phyloP scores from a whole-genome alignment of 495 filamentous ascomycete species.

The Bombardia bombarda region DNA sequence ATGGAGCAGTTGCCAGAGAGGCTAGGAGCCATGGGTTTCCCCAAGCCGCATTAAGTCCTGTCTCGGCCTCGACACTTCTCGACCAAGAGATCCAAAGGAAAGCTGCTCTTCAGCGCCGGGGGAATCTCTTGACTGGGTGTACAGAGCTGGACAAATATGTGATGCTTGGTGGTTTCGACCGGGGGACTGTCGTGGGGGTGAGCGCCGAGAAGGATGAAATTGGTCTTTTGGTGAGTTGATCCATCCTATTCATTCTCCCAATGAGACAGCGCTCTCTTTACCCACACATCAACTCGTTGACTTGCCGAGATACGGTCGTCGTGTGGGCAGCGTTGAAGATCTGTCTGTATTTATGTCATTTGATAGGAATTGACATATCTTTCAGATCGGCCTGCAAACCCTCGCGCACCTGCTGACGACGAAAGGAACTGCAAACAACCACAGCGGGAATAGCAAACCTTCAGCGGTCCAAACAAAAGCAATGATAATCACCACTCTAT shows the following conservation, averaged over 20 bases:
- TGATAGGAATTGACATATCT: neutral
- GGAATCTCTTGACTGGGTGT: conserved; percentile 28
- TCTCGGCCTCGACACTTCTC: conserved; percentile 21
- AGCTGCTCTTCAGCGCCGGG: conserved; percentile 5
- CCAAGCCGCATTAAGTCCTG: too few relatives aligned
- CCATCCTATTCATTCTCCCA: neutral
- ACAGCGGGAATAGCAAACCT: too few relatives aligned
- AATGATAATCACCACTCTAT: conserved; percentile 30
- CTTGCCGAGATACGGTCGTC: neutral
- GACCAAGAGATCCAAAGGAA: conserved; percentile 18
- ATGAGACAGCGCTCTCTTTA: neutral
- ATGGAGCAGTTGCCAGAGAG: too few relatives aligned
- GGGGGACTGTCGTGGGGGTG: conserved; percentile 41
- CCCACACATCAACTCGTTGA: neutral
- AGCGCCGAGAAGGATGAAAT: conserved; percentile 36
- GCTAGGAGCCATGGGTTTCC: too few relatives aligned
- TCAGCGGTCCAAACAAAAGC: too few relatives aligned
- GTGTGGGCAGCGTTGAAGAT: neutral
- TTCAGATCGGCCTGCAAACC: conserved; percentile 31
- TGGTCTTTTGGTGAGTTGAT: conserved; percentile 30
- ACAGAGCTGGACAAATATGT: conserved; percentile 36
- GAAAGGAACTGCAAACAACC: neutral
- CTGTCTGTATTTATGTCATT: neutral
- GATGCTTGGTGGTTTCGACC: conserved; percentile 36
- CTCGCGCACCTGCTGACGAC: conserved; percentile 19